Conservation (phyloP, 257 asterid genomes). For the Echites panduratus region DNA sequence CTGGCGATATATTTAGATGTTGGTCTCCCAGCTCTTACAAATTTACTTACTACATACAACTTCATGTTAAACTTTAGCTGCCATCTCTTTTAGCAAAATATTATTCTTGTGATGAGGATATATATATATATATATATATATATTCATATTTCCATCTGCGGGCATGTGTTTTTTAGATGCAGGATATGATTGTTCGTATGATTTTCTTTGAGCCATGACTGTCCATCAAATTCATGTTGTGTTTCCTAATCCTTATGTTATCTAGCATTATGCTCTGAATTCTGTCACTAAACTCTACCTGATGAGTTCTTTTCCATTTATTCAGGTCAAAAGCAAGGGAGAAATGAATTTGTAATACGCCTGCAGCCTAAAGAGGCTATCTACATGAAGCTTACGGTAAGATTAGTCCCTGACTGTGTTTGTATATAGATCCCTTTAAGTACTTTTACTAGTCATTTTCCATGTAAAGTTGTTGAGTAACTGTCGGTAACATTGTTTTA, state of each 20-base stretch:
- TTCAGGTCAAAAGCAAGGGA: conserved; percentile 82
- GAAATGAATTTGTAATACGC: conserved; percentile 94
- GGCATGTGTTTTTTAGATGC: not conserved
- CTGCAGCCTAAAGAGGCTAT: conserved; percentile 97
- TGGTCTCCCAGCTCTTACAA: conserved; percentile 19
- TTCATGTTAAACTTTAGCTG: not conserved
- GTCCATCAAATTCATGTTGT: too few species aligned
- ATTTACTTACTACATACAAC: not conserved
- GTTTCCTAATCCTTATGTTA: not conserved
- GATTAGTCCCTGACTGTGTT: conserved; percentile 15
- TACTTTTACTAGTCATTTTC: not conserved
- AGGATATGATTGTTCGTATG: not conserved
- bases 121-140: too few species aligned
- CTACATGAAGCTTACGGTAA: conserved; percentile 92
- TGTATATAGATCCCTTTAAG: not conserved
- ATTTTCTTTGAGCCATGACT: too few species aligned
- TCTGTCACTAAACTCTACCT: conserved; percentile 17
- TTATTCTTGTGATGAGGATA: not conserved
- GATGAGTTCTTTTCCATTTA: conserved; percentile 2
- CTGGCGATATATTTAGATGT: conserved; percentile 90
- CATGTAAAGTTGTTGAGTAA: not conserved
- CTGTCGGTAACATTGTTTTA: not conserved
- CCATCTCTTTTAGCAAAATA: not conserved
- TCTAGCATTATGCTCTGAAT: not conserved
- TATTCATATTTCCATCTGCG: not conserved